These are phyloP conservation scores for Globisporangium acanthophoron DNA, from an alignment of 352 stramenopile genomes.

Conservation along the genomic window DNA sequence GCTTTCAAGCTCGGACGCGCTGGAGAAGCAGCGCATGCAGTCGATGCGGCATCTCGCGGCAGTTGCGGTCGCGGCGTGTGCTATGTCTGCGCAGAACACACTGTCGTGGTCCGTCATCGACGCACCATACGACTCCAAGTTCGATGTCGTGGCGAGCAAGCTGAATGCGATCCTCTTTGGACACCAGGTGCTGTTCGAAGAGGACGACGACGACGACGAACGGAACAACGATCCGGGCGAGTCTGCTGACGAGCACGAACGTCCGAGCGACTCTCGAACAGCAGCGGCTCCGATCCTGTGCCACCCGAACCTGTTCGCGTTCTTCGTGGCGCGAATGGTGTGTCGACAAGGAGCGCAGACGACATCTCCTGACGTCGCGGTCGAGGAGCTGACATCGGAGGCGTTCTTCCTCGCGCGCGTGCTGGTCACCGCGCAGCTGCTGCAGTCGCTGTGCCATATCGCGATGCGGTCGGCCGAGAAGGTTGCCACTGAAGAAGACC, in stretches of 20 bases:
- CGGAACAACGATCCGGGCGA: slow-evolving; percentile 1
- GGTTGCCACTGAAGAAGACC: neutral
- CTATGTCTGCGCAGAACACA: slow-evolving; percentile 33
- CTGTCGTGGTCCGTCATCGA: slow-evolving; percentile 41
- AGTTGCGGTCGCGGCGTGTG: slow-evolving; percentile 31
- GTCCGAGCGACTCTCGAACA: slow-evolving; percentile 13
- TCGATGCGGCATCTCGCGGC: slow-evolving; percentile 58
- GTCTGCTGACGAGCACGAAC: neutral
- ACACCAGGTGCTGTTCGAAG: slow-evolving; percentile 62
- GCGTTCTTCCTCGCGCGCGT: slow-evolving; percentile 52
- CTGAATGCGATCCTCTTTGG: slow-evolving; percentile 68
- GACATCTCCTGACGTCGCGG: slow-evolving; percentile 23
- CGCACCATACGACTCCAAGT: slow-evolving; percentile 27
- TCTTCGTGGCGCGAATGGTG: slow-evolving; percentile 48
- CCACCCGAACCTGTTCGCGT: slow-evolving; percentile 42
- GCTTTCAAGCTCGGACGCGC: slow-evolving; percentile 14
- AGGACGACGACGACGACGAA: slow-evolving; percentile 22
- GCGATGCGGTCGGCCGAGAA: slow-evolving; percentile 8
- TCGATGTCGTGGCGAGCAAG: slow-evolving; percentile 40
- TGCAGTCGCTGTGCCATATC: slow-evolving; percentile 52
- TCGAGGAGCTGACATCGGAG: slow-evolving; percentile 40
- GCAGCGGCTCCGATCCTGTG: slow-evolving; percentile 37
- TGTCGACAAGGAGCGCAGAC: slow-evolving; percentile 29
- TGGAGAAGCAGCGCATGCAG: slow-evolving; percentile 43
- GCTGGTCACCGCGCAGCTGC: slow-evolving; percentile 48